Base-by-base conservation (phyloP, 768 basidiomycete species). In the Mycena epipterygia region DNA sequence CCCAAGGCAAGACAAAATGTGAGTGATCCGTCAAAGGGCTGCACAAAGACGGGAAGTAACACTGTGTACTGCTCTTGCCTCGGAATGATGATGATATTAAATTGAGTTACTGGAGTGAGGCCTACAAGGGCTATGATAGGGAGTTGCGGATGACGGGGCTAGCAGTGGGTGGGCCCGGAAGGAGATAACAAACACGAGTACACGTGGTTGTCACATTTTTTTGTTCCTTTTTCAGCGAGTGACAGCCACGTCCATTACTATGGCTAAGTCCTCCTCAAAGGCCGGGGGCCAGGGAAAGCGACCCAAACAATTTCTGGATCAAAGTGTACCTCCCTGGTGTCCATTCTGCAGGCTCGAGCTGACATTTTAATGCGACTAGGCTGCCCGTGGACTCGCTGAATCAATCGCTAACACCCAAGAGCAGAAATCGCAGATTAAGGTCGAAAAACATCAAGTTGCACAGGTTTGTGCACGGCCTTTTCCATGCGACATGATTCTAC, bases 371-470 rank as follows among this genome's bases (percentile, higher is more conserved):
- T 63, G 44, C 55, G 51, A 64, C 64, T 71, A 89, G 89, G 87
- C 88, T 70, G 83, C 84, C 7, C 72, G 87, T 67, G 78, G 77
- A 58, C 77, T 89, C 16, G 89, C 88, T n/a, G 74, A 79, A 68
- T 83, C 83, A 41, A 87, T 89, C 75, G 84, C 79, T n/a, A 76
- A 75, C 37, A 75, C 71, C 19, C 84, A 88, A 68, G 88, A 89
- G 77, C 75, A 86, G 74, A 87, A 84, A 63, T 71, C 80, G 8
- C 76, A 78, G 58, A 78, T 72, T 9, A 88, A 82, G 74, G 78
- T 77, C 59, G 81, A 82, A 73, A 87, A 80, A 73, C 81, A 78
- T 71, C 84, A 81, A 53, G 80, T 78, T 70, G 65, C 78, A 74
- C 83, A 85, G 84, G 86, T 84, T 75, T 59, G 49, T n/a, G n/a